A percentile compares a stretch with the other conserved stretches of the same genome.
Evolutionary conservation across 768 basidiomycete species (phyloP).

Genomic region (Gelatoporia subvermispora): DNA sequence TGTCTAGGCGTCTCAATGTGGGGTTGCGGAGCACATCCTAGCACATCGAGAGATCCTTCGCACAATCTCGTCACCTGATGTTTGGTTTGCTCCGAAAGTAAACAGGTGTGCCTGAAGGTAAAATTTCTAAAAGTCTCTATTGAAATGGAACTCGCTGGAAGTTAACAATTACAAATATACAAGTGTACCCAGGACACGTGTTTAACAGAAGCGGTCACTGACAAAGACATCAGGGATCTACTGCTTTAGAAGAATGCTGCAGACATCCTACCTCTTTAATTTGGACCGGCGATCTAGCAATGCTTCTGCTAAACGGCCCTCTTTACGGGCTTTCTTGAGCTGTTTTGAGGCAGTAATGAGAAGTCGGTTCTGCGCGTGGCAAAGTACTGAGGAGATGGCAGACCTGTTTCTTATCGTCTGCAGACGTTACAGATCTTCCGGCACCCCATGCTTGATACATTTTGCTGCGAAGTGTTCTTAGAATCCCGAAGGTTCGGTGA

Average conservation of each 20-base stretch:
- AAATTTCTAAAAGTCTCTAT: too few relatives aligned
- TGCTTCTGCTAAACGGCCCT: constrained; percentile 77
- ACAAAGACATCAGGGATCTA: neutral
- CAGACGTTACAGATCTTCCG: constrained; percentile 64
- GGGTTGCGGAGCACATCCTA: too few relatives aligned
- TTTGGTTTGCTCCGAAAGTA: too few relatives aligned
- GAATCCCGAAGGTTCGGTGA: constrained; percentile 1
- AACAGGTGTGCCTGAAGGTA: too few relatives aligned
- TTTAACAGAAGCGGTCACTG: constrained; percentile 6
- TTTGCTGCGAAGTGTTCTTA: constrained; percentile 37
- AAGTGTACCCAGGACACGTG: too few relatives aligned
- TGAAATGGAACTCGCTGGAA: too few relatives aligned
- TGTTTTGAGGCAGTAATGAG: constrained; percentile 22
- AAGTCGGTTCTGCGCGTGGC: neutral
- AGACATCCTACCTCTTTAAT: constrained; percentile 60
- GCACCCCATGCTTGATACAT: constrained; percentile 84
- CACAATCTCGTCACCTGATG: too few relatives aligned
- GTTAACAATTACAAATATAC: too few relatives aligned
- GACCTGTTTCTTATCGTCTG: constrained; percentile 70
- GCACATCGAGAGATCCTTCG: too few relatives aligned
- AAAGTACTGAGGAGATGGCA: constrained; percentile 14
- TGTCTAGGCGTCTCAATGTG: too few relatives aligned
- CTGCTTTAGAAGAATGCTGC: neutral
- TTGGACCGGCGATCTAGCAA: constrained; percentile 77
- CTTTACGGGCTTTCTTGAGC: constrained; percentile 75